phyloP scores from a whole-genome alignment of 495 filamentous ascomycete species.

The Penicillium riverlandense region DNA sequence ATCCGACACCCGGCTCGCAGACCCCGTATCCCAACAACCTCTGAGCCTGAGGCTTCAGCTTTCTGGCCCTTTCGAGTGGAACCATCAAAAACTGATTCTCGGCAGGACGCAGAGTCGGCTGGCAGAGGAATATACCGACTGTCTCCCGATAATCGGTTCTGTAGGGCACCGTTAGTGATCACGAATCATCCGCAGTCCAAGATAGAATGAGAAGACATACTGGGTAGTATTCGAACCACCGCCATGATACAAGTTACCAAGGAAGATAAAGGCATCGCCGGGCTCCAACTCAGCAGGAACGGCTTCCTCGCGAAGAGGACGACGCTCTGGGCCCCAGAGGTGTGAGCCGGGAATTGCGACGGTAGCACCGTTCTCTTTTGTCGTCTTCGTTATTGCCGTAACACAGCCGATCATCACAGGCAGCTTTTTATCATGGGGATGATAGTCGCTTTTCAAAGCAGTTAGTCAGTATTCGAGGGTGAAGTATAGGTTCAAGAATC shows the following conservation, averaged over 20 bases:
- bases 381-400: slow-evolving; percentile 20
- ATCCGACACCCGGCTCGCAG: slow-evolving; percentile 10
- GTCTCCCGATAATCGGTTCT: slow-evolving; percentile 17
- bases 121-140: slow-evolving; percentile 23
- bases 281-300: slow-evolving; percentile 18
- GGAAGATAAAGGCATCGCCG: slow-evolving; percentile 27
- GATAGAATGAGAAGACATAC: not conserved
- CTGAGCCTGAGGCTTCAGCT: slow-evolving; percentile 19
- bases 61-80: slow-evolving; percentile 21
- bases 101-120: slow-evolving; percentile 23
- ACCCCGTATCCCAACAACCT: slow-evolving; percentile 19
- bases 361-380: slow-evolving; percentile 38
- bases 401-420: slow-evolving; percentile 16
- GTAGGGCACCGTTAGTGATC: not conserved
- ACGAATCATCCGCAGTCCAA: not conserved
- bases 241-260: slow-evolving; percentile 24
- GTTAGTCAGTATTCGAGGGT: not conserved
- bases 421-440: slow-evolving; percentile 4
- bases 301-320: slow-evolving; percentile 17
- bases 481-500: not conserved
- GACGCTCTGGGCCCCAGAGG: slow-evolving; percentile 22
- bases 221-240: slow-evolving; percentile 23
- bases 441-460: slow-evolving; percentile 8
- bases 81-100: slow-evolving; percentile 32
- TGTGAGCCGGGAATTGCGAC: slow-evolving; percentile 38